Conservation (phyloP, 1,139 yeast genomes). For the Suhomyces taliae region DNA sequence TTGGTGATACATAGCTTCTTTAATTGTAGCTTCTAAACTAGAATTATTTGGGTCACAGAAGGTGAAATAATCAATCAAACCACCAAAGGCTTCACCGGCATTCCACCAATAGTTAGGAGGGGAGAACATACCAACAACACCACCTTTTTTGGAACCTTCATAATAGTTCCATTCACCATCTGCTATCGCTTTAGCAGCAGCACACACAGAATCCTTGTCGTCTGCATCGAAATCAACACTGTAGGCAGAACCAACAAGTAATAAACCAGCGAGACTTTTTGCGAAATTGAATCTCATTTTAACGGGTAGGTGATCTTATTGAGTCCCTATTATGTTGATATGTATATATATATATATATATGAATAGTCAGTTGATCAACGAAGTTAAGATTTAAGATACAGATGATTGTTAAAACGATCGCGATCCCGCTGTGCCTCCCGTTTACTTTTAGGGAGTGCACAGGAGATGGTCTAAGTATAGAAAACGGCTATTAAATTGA, state of each 20-base stretch:
- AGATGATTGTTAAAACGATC: background rate
- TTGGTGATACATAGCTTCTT: constrained; percentile 49
- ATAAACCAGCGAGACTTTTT: constrained; percentile 1
- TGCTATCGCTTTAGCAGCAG: constrained; percentile 48
- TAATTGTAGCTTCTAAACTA: constrained; percentile 39
- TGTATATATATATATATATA: too few relatives aligned
- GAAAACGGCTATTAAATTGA: background rate
- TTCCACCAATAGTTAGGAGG: constrained; percentile 73
- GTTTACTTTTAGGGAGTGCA: constrained; percentile 8
- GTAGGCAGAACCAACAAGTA: constrained; percentile 5
- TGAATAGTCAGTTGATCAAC: too few relatives aligned
- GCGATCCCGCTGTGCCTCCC: constrained; percentile 12
- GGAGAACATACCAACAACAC: constrained; percentile 59
- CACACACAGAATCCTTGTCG: constrained; percentile 41
- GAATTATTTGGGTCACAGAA: constrained; percentile 46
- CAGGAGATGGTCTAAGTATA: constrained; percentile 5
- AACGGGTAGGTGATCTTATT: background rate
- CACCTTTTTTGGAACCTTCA: constrained; percentile 52
- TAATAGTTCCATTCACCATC: constrained; percentile 61
- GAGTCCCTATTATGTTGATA: background rate
- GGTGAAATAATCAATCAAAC: constrained; percentile 52
- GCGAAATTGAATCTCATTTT: background rate
- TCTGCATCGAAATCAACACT: constrained; percentile 23
- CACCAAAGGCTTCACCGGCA: constrained; percentile 69
- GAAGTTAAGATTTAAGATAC: background rate